Conservation (phyloP, 495 filamentous ascomycete species). For the Tirmania nivea region DNA sequence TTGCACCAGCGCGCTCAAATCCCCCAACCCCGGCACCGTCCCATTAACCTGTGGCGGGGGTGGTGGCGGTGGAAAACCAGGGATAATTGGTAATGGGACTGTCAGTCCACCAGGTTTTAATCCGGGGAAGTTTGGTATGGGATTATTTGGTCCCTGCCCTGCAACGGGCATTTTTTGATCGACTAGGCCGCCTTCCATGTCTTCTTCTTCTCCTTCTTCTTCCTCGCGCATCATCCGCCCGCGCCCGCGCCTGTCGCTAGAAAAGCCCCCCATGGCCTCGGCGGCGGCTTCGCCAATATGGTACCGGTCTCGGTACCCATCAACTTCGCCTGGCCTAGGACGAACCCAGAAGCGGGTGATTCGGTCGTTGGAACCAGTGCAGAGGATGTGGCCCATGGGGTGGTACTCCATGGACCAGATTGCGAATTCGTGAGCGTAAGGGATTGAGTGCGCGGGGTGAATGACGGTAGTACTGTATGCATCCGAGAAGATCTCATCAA, state of each 20-base stretch:
- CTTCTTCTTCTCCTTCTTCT: conserved; percentile 78
- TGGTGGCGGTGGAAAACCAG: conserved; percentile 26
- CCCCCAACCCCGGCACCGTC: conserved; percentile 25
- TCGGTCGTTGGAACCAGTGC: conserved; percentile 96
- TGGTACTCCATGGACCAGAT: conserved; percentile 98
- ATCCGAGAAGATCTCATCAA: conserved; percentile 64
- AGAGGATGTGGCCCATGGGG: conserved; percentile 81
- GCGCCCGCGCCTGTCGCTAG: conserved; percentile 37
- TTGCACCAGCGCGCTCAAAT: conserved; percentile 11
- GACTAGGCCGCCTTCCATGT: conserved; percentile 79
- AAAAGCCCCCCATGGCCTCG: conserved; percentile 75
- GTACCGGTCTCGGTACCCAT: conserved; percentile 68
- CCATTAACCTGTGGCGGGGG: conserved; percentile 31
- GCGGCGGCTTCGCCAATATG: conserved; percentile 88
- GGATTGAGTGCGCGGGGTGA: conserved; percentile 62
- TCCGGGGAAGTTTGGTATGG: conserved; percentile 14
- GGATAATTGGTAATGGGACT: conserved; percentile 20
- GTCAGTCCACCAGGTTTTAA: conserved; percentile 1
- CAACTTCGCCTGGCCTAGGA: conserved; percentile 62
- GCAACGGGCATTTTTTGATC: conserved; percentile 66
- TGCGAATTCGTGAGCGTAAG: conserved; percentile 74
- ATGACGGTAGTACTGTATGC: conserved; percentile 59
- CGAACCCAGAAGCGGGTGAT: conserved; percentile 93
- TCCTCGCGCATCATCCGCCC: conserved; percentile 68
- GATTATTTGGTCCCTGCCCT: conserved; percentile 16